Conservation (phyloP, 176 grass and related monocot genomes). For the Olyra latifolia region DNA sequence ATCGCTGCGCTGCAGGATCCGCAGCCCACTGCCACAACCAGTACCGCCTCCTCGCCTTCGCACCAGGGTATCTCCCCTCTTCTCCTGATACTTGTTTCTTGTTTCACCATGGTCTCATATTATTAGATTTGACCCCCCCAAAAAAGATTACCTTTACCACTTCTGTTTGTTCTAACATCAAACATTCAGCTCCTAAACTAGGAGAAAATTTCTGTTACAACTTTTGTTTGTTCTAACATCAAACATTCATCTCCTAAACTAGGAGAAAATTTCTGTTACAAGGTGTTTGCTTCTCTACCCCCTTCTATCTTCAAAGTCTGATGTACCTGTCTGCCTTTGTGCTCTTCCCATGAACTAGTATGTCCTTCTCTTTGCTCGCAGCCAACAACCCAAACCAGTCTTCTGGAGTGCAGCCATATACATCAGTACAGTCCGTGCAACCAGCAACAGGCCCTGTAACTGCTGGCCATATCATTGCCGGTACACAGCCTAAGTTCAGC, state of each 20-base stretch:
- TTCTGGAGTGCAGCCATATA: conserved; percentile 20
- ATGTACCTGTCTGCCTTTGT: not conserved
- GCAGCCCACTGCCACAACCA: conserved; percentile 29
- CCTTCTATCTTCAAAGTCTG: not conserved
- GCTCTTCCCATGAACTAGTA: not conserved
- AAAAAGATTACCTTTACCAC: no score
- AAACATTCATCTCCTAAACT: no score
- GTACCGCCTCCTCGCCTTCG: conserved; percentile 30
- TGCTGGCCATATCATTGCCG: conserved; percentile 27
- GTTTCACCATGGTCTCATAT: not conserved
- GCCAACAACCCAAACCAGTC: conserved; percentile 19
- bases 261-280: no score
- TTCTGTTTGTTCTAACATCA: not conserved
- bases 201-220: no score
- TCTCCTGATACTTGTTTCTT: not conserved
- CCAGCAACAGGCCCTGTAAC: conserved; percentile 19
- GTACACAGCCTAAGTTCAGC: conserved; percentile 41
- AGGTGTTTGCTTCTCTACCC: not conserved
- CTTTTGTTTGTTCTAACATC: no score
- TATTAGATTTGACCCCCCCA: no score
- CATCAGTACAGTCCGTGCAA: conserved; percentile 24
- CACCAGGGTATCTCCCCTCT: conserved; percentile 34
- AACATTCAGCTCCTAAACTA: not conserved
- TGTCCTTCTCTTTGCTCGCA: conserved; percentile 22
- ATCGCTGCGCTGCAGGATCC: conserved; percentile 50